Conservation (phyloP, 2,329 filamentous ascomycete species). For the Waltergamsia citrina region DNA sequence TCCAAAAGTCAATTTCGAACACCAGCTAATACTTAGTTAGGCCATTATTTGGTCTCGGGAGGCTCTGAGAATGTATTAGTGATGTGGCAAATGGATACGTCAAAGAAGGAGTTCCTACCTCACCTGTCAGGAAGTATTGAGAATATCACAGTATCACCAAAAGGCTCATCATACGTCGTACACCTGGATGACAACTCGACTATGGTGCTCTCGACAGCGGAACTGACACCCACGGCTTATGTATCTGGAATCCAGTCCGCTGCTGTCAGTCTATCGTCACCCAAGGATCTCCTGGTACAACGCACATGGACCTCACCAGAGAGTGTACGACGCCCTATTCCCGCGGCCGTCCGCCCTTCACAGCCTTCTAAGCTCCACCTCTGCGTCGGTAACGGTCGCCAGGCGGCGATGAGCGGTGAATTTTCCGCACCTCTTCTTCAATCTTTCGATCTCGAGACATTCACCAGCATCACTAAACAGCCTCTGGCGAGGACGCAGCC, state of each 20-base stretch:
- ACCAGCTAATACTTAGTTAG: constrained; percentile 33
- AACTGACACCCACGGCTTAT: constrained; percentile 76
- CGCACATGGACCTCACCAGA: constrained; percentile 37
- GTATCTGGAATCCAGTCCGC: constrained; percentile 72
- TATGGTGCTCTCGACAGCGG: constrained; percentile 83
- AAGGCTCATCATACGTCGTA: constrained; percentile 72
- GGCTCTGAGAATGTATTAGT: constrained; percentile 84
- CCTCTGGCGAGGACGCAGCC: constrained; percentile 81
- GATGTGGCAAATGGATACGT: constrained; percentile 87
- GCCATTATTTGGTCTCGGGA: constrained; percentile 89
- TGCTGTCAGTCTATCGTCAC: constrained; percentile 36
- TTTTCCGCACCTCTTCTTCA: constrained; percentile 58
- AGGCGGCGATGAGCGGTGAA: constrained; percentile 41
- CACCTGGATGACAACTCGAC: constrained; percentile 87
- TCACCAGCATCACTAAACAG: constrained; percentile 75
- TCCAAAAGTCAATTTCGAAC: neutral
- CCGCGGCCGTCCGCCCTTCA: constrained; percentile 53
- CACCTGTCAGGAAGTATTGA: constrained; percentile 81
- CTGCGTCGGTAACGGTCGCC: constrained; percentile 54
- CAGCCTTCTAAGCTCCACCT: constrained; percentile 57
- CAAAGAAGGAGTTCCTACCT: constrained; percentile 74
- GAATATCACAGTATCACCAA: constrained; percentile 71
- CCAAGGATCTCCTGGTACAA: constrained; percentile 42
- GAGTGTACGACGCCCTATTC: constrained; percentile 39
- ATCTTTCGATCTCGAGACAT: constrained; percentile 73